These are phyloP conservation scores for Clitopilus passeckerianus DNA, from an alignment of 768 basidiomycete species.

Conservation along the genomic window DNA sequence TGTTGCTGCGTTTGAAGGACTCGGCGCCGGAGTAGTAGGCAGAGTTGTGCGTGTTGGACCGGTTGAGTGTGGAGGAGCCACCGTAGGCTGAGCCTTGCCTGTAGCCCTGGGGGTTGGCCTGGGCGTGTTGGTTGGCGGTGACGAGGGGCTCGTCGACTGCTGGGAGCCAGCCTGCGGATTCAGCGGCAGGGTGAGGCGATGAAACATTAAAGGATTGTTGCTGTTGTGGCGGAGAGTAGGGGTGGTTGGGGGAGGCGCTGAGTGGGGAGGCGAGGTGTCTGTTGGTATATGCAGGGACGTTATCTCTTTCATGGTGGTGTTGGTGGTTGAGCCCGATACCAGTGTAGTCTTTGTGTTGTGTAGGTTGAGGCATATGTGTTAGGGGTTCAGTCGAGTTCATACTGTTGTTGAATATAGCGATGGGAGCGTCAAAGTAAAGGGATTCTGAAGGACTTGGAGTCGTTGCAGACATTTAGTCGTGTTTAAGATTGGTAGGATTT, in stretches of 20 bases:
- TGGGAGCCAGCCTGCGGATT: constrained; percentile 13
- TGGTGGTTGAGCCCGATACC: background rate
- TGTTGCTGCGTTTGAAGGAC: constrained; percentile 5
- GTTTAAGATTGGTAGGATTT: background rate
- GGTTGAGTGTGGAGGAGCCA: background rate
- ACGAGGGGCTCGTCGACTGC: constrained; percentile 11
- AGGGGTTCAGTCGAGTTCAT: background rate
- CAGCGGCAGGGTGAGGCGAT: background rate
- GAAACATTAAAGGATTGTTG: background rate
- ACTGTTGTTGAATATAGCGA: constrained; percentile 7
- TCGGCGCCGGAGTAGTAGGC: background rate
- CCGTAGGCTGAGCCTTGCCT: background rate
- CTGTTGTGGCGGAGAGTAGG: background rate
- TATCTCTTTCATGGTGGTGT: background rate
- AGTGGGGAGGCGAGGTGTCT: background rate
- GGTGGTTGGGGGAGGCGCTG: background rate
- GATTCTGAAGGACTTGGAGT: background rate
- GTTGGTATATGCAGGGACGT: background rate
- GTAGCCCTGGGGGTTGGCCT: background rate
- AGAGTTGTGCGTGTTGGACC: constrained; percentile 1
- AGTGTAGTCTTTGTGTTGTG: background rate
- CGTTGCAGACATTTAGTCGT: background rate
- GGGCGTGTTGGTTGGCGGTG: background rate
- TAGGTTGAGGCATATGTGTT: background rate
- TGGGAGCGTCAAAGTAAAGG: constrained; percentile 41